Conservation (phyloP, 139 green algal genomes). For the Diplosphaera chodatii region DNA sequence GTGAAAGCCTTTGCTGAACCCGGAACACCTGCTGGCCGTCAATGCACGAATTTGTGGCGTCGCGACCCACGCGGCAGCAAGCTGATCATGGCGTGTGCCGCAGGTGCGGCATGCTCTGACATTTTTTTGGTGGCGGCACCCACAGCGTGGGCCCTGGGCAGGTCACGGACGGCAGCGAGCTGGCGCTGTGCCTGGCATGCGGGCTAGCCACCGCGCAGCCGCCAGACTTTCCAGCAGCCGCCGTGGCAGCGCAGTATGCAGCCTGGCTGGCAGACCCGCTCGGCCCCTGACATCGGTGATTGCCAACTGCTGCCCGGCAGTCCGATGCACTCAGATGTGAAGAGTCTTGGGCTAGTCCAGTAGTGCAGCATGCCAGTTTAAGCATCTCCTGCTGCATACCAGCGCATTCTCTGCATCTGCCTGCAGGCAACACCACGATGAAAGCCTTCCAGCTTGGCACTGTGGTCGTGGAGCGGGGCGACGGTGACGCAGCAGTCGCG, state of each 20-base stretch:
- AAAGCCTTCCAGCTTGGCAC: not conserved
- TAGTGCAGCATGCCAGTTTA: too few species aligned
- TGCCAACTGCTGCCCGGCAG: too few species aligned
- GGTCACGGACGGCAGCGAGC: slow-evolving; percentile 41
- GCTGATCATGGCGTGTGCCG: not conserved
- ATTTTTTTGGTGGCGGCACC: slow-evolving; percentile 22
- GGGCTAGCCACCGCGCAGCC: slow-evolving; percentile 11
- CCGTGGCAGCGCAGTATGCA: slow-evolving; percentile 19
- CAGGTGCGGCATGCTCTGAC: slow-evolving; percentile 21
- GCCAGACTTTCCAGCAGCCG: slow-evolving; percentile 9
- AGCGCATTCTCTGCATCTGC: too few species aligned
- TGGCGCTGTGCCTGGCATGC: slow-evolving; percentile 28
- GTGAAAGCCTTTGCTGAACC: too few species aligned
- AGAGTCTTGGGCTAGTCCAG: too few species aligned
- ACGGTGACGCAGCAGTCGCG: not conserved
- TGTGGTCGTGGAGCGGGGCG: too few species aligned
- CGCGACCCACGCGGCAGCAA: too few species aligned
- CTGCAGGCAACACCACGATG: not conserved
- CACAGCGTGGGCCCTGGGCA: slow-evolving; percentile 23
- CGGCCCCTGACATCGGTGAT: slow-evolving; percentile 25
- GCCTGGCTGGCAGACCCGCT: slow-evolving; percentile 17
- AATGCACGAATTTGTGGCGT: too few species aligned
- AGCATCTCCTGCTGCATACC: too few species aligned
- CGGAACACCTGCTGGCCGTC: too few species aligned
- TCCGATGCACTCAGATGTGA: too few species aligned